Conservation (phyloP, 305 asterid genomes). For the Rubia peregrina region DNA sequence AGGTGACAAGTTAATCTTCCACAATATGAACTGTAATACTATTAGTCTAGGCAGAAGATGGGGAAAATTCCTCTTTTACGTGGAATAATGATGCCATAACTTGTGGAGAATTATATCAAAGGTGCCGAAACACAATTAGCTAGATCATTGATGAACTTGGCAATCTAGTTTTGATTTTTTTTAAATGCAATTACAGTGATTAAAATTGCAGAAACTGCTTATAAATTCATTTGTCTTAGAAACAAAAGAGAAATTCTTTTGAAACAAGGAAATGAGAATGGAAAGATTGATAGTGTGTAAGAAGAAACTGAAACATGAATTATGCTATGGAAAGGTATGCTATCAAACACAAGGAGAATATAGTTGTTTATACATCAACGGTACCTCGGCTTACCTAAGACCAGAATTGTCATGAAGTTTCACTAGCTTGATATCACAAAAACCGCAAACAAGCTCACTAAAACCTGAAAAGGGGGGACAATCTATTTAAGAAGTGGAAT, state of each 20-base stretch:
- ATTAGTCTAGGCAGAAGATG: not conserved
- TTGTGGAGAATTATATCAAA: not conserved
- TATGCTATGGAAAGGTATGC: not conserved
- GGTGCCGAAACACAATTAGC: not conserved
- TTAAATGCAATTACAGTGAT: not conserved
- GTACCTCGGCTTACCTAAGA: conserved; percentile 42
- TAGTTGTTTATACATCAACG: not conserved
- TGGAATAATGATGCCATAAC: not conserved
- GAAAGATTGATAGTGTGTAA: not conserved
- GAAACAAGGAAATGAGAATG: not conserved
- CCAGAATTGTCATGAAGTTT: conserved; percentile 64
- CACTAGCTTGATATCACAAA: conserved; percentile 89
- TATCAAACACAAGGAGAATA: not conserved
- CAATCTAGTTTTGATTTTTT: not conserved
- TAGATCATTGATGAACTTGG: not conserved
- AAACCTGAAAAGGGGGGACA: conserved; percentile 35
- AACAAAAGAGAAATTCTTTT: not conserved
- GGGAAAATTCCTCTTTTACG: not conserved
- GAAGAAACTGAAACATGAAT: not conserved
- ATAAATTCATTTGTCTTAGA: not conserved
- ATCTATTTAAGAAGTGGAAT: not conserved
- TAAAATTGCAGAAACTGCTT: not conserved
- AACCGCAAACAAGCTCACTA: conserved; percentile 53
- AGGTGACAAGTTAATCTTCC: not conserved
- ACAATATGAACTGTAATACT: not conserved